Evolutionary conservation across 164 flowering plant genomes (phyloP).

Genomic region (Buxus sempervirens): DNA sequence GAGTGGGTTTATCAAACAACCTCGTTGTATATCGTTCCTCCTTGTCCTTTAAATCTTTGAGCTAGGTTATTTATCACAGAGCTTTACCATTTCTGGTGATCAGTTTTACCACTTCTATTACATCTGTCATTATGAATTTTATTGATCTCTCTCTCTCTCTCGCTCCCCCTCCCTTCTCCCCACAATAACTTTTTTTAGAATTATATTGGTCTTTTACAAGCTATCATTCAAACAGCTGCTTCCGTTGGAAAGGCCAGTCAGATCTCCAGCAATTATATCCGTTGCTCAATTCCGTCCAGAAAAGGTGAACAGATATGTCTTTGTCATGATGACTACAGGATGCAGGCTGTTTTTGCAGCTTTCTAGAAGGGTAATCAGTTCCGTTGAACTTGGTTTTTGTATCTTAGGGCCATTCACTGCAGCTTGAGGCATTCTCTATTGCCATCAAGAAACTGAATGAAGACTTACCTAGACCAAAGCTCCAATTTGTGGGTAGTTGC

Average conservation of each 20-base stretch:
- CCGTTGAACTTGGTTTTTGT: constrained; percentile 12
- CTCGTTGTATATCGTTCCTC: too few relatives aligned
- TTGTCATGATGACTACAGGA: constrained; percentile 5
- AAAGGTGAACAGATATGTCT: constrained; percentile 61
- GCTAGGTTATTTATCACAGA: too few relatives aligned
- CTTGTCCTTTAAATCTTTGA: too few relatives aligned
- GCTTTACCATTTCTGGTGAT: too few relatives aligned
- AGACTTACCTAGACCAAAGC: constrained; percentile 66
- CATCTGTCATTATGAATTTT: too few relatives aligned
- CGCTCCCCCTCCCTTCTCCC: too few relatives aligned
- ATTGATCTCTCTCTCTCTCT: too few relatives aligned
- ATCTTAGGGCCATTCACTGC: constrained; percentile 78
- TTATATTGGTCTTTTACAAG: constrained; percentile 7
- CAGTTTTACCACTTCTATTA: too few relatives aligned
- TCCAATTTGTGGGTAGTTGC: constrained; percentile 95
- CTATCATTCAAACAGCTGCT: constrained; percentile 48
- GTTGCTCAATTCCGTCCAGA: constrained; percentile 99
- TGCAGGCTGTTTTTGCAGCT: constrained; percentile 6
- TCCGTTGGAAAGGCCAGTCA: constrained; percentile 60
- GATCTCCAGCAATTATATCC: constrained; percentile 54
- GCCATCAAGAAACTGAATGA: constrained; percentile 51
- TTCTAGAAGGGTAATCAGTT: constrained; percentile 3
- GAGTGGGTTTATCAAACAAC: too few relatives aligned
- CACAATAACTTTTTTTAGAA: too few relatives aligned
- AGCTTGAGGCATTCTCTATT: constrained; percentile 85